phyloP scores from a whole-genome alignment of 495 filamentous ascomycete species.

The Penicillium arizonense region DNA sequence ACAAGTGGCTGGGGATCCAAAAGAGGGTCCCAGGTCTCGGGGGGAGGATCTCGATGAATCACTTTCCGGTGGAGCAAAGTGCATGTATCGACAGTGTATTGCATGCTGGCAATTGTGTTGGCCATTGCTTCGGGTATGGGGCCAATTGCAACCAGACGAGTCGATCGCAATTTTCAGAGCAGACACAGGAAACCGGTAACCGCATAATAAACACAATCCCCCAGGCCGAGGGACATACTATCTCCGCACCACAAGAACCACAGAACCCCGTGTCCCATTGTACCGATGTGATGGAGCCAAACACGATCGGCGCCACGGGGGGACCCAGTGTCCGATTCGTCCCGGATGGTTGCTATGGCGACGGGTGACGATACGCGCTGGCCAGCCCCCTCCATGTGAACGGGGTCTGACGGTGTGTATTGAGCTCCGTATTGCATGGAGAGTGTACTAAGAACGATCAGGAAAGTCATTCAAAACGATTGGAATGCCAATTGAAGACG shows the following conservation, averaged over 20 bases:
- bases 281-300: slow-evolving; percentile 4
- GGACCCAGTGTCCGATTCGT: slow-evolving; percentile 23
- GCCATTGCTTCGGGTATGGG: not conserved
- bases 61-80: slow-evolving; percentile 3
- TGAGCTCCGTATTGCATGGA: not conserved
- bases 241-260: not conserved
- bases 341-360: slow-evolving; percentile 32
- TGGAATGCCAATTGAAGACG: too few species aligned
- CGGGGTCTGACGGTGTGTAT: slow-evolving; percentile 4
- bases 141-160: not conserved
- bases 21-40: not conserved
- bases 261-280: not conserved
- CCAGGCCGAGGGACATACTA: slow-evolving; percentile 1
- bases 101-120: not conserved
- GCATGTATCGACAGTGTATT: not conserved
- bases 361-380: slow-evolving; percentile 12
- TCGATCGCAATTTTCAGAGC: too few species aligned
- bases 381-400: slow-evolving; percentile 20
- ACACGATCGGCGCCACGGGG: slow-evolving; percentile 16
- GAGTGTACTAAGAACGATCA: not conserved
- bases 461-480: not conserved
- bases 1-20: not conserved
- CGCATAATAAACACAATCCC: not conserved
- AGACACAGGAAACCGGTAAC: too few species aligned
- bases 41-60: slow-evolving; percentile 6